Evolutionary conservation across 1,139 yeast species (phyloP).

Genomic region (Candida sanyaensis): DNA sequence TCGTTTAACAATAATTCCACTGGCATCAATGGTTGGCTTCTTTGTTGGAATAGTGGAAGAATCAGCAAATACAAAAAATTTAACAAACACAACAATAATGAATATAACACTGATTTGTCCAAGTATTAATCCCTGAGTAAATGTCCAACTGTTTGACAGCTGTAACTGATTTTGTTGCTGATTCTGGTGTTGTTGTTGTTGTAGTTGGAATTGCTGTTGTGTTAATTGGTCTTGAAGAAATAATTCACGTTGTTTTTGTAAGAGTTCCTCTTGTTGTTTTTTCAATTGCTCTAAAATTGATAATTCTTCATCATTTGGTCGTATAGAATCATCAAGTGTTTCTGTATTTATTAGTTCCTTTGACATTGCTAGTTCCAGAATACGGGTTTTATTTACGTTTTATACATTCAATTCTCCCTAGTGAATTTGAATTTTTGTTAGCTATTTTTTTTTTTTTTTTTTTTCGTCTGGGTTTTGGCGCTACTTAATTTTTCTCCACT

Average conservation of each 20-base stretch:
- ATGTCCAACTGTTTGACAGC: slow-evolving; percentile 51
- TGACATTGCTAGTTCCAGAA: slow-evolving; percentile 1
- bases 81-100: slow-evolving; percentile 72
- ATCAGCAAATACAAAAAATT: slow-evolving; percentile 89
- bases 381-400: not conserved
- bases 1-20: slow-evolving; percentile 41
- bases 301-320: not conserved
- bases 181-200: slow-evolving; percentile 16
- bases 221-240: slow-evolving; percentile 19
- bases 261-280: slow-evolving; percentile 33
- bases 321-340: not conserved
- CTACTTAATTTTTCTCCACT: no score
- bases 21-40: slow-evolving; percentile 28
- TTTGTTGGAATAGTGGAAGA: slow-evolving; percentile 32
- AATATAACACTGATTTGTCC: slow-evolving; percentile 87
- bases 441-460: not conserved
- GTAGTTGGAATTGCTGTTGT: slow-evolving; percentile 7
- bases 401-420: not conserved
- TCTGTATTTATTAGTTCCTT: slow-evolving; percentile 8
- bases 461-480: not conserved
- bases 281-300: slow-evolving; percentile 26
- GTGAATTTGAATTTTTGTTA: not conserved
- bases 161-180: slow-evolving; percentile 6
- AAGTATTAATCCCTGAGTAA: slow-evolving; percentile 72
- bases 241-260: slow-evolving; percentile 32